These are phyloP conservation scores for Lepidium africanum DNA, from an alignment of 345 rosid species.

Conservation along the genomic window DNA sequence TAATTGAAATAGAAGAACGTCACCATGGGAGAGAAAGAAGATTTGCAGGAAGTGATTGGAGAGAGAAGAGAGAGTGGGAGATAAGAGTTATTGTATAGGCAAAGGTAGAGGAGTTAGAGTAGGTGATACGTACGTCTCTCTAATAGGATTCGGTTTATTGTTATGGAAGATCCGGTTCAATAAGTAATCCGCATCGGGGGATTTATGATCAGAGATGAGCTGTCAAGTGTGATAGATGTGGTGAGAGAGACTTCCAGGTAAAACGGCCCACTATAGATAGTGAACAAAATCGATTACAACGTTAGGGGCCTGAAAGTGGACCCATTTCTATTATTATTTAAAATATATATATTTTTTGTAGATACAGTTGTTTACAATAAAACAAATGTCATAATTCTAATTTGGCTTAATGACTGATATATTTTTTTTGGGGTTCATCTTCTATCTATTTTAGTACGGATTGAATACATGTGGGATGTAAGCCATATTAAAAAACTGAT, in stretches of 20 bases:
- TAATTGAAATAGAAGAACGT: slow-evolving; percentile 25
- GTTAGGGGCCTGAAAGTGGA: background rate
- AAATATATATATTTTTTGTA: no score
- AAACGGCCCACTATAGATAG: slow-evolving; percentile 16
- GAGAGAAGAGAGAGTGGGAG: background rate
- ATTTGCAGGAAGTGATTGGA: slow-evolving; percentile 11
- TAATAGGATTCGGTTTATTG: slow-evolving; percentile 16
- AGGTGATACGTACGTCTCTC: slow-evolving; percentile 19
- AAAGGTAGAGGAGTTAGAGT: background rate
- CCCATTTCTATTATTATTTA: background rate
- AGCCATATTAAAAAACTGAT: background rate
- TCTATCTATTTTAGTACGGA: background rate
- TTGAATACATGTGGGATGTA: background rate
- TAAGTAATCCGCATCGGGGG: background rate
- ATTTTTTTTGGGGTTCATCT: background rate
- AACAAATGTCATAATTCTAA: background rate
- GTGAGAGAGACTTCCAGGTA: background rate
- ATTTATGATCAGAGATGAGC: background rate
- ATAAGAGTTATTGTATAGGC: slow-evolving; percentile 8
- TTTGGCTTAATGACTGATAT: background rate
- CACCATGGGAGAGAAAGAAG: slow-evolving; percentile 30
- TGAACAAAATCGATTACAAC: background rate
- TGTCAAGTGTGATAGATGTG: slow-evolving; percentile 2
- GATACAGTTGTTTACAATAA: no score
- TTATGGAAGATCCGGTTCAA: background rate